These are phyloP conservation scores for Stephanodiscus minutulus DNA, from an alignment of 108 stramenopile species.

Conservation along the genomic window DNA sequence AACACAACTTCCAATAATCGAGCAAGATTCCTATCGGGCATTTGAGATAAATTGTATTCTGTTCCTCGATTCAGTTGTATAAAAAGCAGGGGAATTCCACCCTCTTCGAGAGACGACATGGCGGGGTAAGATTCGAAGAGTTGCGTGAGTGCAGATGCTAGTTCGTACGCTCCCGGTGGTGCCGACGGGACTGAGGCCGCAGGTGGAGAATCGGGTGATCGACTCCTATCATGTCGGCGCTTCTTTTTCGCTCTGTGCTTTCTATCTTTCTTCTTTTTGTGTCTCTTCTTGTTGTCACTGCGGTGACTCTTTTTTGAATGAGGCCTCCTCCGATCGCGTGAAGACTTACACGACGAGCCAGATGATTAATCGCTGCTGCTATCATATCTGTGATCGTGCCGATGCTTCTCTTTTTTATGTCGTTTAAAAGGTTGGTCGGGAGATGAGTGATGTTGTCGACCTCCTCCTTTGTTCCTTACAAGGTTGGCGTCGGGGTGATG, in stretches of 20 bases:
- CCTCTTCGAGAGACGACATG: conserved; percentile 45
- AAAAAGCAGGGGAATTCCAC: conserved; percentile 44
- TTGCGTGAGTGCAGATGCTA: conserved; percentile 36
- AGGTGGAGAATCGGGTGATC: conserved; percentile 11
- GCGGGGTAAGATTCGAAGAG: conserved; percentile 43
- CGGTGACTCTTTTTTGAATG: conserved; percentile 31
- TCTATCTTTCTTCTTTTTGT: conserved; percentile 37
- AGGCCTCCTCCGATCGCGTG: conserved; percentile 13
- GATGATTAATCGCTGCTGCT: conserved; percentile 11
- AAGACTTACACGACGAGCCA: conserved; percentile 24
- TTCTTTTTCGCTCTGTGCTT: conserved; percentile 28
- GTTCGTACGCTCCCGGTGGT: conserved; percentile 50
- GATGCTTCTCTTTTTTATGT: conserved; percentile 20
- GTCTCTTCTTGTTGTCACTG: conserved; percentile 29
- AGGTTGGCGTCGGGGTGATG: conserved; percentile 9
- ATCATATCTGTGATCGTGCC: conserved; percentile 10
- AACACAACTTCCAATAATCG: conserved; percentile 43
- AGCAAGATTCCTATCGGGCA: conserved; percentile 48
- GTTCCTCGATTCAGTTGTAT: conserved; percentile 42
- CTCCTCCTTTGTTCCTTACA: conserved; percentile 11
- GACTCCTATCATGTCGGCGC: conserved; percentile 12
- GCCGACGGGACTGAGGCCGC: conserved; percentile 18
- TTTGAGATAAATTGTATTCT: conserved; percentile 44
- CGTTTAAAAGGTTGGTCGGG: conserved; percentile 6
- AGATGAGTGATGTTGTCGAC: background rate